Conservation (phyloP, 2,329 filamentous ascomycete genomes). For the Scopulariopsis brevicaulis region DNA sequence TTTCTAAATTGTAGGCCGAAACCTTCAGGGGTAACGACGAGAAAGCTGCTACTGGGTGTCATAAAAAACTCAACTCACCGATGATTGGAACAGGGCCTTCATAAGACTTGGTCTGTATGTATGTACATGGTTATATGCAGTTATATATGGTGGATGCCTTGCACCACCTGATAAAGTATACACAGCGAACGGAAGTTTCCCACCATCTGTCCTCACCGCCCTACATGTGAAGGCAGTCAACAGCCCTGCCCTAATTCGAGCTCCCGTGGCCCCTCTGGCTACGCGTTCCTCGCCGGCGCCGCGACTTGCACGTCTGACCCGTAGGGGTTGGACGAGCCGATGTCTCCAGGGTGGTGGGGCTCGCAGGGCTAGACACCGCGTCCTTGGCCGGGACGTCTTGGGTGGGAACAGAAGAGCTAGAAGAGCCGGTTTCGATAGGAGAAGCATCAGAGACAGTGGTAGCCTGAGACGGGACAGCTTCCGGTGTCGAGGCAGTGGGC, state of each 20-base stretch:
- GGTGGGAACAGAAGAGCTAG: neutral
- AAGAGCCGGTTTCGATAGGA: neutral
- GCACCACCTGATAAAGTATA: no score
- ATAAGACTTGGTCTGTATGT: no score
- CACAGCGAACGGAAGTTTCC: no score
- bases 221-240: no score
- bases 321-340: neutral
- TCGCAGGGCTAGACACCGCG: neutral
- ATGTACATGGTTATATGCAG: no score
- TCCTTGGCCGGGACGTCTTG: neutral
- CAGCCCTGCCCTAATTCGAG: neutral
- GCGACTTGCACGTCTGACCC: neutral
- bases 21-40: no score
- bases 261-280: neutral
- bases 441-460: neutral
- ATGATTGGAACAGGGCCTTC: no score
- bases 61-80: no score
- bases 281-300: neutral
- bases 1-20: no score
- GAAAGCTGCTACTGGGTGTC: no score
- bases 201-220: no score
- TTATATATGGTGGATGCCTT: no score
- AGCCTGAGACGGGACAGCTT: neutral
- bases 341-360: neutral
- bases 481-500: neutral